Conservation (phyloP, 352 stramenopile genomes). For the Hyaloperonospora brassicae region DNA sequence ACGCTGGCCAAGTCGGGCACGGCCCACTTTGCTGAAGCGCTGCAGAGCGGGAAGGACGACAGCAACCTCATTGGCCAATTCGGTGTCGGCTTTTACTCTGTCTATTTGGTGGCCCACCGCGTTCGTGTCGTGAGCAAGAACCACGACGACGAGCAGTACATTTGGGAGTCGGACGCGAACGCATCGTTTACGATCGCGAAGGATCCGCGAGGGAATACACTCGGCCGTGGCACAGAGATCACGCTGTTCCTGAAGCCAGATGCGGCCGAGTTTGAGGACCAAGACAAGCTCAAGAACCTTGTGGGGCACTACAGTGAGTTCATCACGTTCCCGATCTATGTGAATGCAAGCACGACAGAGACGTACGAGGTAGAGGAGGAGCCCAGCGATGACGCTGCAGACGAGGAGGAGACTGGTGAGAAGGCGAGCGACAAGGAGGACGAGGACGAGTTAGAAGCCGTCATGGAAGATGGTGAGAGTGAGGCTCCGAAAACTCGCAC, state of each 20-base stretch:
- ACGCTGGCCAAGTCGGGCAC: slow-evolving; percentile 98
- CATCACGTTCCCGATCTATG: slow-evolving; percentile 98
- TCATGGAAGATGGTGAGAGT: slow-evolving; percentile 52
- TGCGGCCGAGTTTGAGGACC: slow-evolving; percentile 91
- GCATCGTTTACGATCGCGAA: slow-evolving; percentile 93
- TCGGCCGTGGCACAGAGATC: slow-evolving; percentile 97
- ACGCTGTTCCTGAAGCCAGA: slow-evolving; percentile 99
- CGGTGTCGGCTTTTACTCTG: slow-evolving; percentile 99
- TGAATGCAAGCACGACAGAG: slow-evolving; percentile 91
- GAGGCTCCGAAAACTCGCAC: slow-evolving; percentile 80
- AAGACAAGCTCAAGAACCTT: slow-evolving; percentile 91
- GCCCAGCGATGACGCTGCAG: slow-evolving; percentile 40
- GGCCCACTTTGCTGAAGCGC: slow-evolving; percentile 96
- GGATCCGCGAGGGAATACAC: slow-evolving; percentile 93
- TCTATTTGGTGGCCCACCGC: slow-evolving; percentile 95
- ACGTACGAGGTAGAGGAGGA: slow-evolving; percentile 89
- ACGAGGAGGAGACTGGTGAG: slow-evolving; percentile 45
- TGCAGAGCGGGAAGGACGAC: slow-evolving; percentile 88
- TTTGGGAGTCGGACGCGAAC: slow-evolving; percentile 98
- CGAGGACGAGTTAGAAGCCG: slow-evolving; percentile 63
- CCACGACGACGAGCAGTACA: slow-evolving; percentile 95
- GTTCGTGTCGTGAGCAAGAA: slow-evolving; percentile 97
- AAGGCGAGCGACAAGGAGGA: slow-evolving; percentile 19
- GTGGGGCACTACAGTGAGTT: slow-evolving; percentile 99
- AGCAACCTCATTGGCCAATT: slow-evolving; percentile 98